Base-by-base conservation (phyloP, 768 basidiomycete species). In the Serpula lacrymans region DNA sequence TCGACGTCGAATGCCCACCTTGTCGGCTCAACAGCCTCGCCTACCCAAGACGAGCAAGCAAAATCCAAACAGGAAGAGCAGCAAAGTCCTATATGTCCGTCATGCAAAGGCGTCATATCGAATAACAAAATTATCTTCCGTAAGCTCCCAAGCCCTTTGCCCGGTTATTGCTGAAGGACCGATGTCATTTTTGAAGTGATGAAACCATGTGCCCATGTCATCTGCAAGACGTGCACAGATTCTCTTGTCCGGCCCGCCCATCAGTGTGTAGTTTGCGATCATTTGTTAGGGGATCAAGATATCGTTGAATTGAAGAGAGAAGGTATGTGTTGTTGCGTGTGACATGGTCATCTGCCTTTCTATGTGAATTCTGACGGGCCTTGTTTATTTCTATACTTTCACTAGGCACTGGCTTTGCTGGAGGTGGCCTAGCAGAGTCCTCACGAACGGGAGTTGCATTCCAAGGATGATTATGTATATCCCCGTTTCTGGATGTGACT, bases 401-500 rank as follows among this genome's bases (percentile, higher is more conserved):
- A 35, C 21, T 41, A 91, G 88, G 90, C 18, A 97, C 94, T 8
- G 93, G 94, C 0, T 97, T 88, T 55, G 92, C 94, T 6, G 87
- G 88, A 39, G 93, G 94, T n/a, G 94, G 94, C 5, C 63, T 91
- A 49, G 90, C 92, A n/a, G 90, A 95, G 64, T 85, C 87, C 0
- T 82, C 78, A 26, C 84, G 78, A 58, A 70, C 69, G 21, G 91
- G 90, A 2, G 65, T 90, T 10, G 84, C 90, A 0, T 95, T 97
- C 69, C 90, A 94, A 57, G 90, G 88, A 30, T 92, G 59, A 48
- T 22, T 30, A n/a, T n/a, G n/a, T n/a, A n/a, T n/a, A n/a, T n/a
- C n/a, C n/a, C n/a, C n/a, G n/a, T n/a, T n/a, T n/a, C n/a, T n/a
- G n/a, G n/a, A n/a, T n/a, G n/a, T n/a, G n/a, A n/a, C n/a, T n/a